Base-by-base conservation (phyloP, 1,139 yeast species). In the Debaryomyces sp. region DNA sequence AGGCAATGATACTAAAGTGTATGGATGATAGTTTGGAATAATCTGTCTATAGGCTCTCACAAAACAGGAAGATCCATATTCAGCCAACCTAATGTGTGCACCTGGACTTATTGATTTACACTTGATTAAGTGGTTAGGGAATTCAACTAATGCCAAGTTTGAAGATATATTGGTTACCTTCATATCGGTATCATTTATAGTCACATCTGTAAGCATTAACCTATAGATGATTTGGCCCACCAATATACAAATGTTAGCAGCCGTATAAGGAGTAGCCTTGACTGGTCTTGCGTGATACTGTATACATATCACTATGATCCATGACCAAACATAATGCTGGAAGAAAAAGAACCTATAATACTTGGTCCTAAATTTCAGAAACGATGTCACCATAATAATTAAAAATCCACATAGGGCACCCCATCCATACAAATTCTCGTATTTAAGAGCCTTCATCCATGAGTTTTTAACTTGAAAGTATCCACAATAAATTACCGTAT, bases 231-330 rank as follows among this genome's bases (percentile, higher is more conserved):
- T 62, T 52, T 77, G 81, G 33, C 64, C 72, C 0, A 65, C 27
- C 10, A 89, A 62, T 9, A 89, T 67, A 0, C 61, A 48, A 2
- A 75, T 49, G 56, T 87, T 85, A 12, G 79, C 51, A 1, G 69
- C 46, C 17, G 89, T 76, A 46, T 76, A 71, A 43, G 70, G 73
- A 1, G 79, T 67, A 6, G 77, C 70, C 35, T 86, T 82, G 5
- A 82, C 79, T 0, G 96, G 97, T 48, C 92, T 77, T 1, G 95
- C 87, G 66, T 92, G 98, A 49, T 78, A 70, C 50, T 84, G 85
- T 6, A 87, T 71, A 36, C 84, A 66, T 1, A 81, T 62, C 5
- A 90, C 82, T 41, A 85, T 77, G 3, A 78, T 55, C 86, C 96
- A 82, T 10, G 91, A 79, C 57, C 83, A 78, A 1, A 80, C 48